Conservation (phyloP, 345 rosid species). For the Brassica nigra region DNA sequence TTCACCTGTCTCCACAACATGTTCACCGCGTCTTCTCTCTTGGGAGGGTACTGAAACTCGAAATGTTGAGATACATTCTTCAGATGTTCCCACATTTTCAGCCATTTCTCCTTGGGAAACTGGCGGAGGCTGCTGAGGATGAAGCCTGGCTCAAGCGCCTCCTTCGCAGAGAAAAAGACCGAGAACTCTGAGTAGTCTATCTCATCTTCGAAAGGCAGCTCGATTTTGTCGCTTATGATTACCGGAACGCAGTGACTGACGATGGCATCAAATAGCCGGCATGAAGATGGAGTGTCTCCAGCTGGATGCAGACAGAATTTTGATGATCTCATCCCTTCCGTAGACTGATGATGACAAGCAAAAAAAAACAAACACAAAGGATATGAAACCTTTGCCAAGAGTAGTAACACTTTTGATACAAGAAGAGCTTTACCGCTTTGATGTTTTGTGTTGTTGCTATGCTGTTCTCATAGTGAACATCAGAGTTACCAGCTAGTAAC, state of each 20-base stretch:
- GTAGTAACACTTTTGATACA: background rate
- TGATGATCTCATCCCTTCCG: conserved; percentile 81
- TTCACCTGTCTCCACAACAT: conserved; percentile 91
- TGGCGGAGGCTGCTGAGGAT: conserved; percentile 66
- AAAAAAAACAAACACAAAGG: background rate
- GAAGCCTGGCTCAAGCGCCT: conserved; percentile 69
- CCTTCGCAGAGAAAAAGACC: conserved; percentile 67
- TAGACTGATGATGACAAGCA: conserved; percentile 50
- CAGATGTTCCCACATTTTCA: conserved; percentile 67
- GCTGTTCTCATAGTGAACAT: conserved; percentile 71
- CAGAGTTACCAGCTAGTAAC: conserved; percentile 62
- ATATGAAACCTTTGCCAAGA: background rate
- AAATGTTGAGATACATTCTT: conserved; percentile 77
- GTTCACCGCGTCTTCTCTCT: conserved; percentile 74
- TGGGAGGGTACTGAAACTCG: conserved; percentile 76
- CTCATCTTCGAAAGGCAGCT: conserved; percentile 81
- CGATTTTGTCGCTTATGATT: conserved; percentile 76
- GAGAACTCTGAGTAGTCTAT: conserved; percentile 76
- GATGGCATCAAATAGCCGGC: conserved; percentile 84
- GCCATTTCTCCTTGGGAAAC: conserved; percentile 74
- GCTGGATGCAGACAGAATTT: conserved; percentile 90
- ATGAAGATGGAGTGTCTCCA: conserved; percentile 94
- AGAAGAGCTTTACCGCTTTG: conserved; percentile 55
- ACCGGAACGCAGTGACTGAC: conserved; percentile 90
- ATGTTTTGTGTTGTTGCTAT: conserved; percentile 68